Evolutionary conservation across 257 asterid genomes (phyloP), one percentile per base, ranked within the genome.

Genomic region (Solanum medicagineum): DNA sequence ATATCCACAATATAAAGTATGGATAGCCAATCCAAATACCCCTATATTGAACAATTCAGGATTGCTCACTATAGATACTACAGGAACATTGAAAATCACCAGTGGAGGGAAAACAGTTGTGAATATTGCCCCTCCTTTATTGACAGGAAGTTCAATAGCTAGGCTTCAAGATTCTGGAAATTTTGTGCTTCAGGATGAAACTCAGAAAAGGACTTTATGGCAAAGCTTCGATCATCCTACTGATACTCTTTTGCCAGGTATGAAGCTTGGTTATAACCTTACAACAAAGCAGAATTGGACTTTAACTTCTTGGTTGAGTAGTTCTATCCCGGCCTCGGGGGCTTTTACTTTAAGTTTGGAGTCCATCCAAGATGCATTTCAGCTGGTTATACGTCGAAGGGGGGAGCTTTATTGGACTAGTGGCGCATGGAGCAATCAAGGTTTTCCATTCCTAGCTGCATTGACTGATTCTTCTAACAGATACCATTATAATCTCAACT

Each of bases 161-260:
- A 74, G 81, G 42, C 60, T 74, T 74, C n/a, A 74, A 74, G 15
- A 47, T 74, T 13, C 81, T n/a, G 81, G 81, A 47, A 74, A 74
- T 22, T 16, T 74, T 74, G 81, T 74, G 60, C 42, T 45, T 74
- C 81, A 74, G 40, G 59, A 74, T 1, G 81, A 47, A 74, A 74
- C 81, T 74, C 0, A 7, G 59, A 74, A 74, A 19, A 45, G 5
- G 11, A 47, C 57, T 45, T 74, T 74, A 22, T 74, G 81, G 81
- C 81, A 47, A 74, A 94, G 97, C 69, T 91, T 88, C 32, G 96
- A 93, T 86, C 86, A 90, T 87, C 97, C 97, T 12, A 92, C 93
- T 0, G 87, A 89, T 55, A 88, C 89, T 1, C 91, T 94, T 85
- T 89, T 94, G 2, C 91, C 96, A 20, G 90, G 89, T 26, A 94